These are phyloP conservation scores for Boletus reticulatus DNA, from an alignment of 768 basidiomycete species.

Conservation along the genomic window DNA sequence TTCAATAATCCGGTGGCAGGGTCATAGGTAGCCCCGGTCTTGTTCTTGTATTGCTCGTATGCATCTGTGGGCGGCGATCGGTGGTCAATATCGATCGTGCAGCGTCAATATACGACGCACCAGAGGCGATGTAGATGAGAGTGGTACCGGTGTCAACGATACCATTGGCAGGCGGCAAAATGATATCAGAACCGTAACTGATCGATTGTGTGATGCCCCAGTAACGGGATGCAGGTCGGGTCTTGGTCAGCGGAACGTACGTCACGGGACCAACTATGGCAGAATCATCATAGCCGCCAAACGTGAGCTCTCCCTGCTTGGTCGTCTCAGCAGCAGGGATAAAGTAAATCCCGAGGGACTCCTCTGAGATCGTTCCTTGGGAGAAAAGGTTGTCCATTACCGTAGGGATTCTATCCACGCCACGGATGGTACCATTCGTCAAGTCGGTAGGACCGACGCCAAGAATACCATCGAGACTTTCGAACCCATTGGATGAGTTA, in stretches of 20 bases:
- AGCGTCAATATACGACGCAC: neutral
- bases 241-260: neutral
- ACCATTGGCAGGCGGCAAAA: neutral
- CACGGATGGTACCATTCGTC: neutral
- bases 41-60: neutral
- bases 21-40: neutral
- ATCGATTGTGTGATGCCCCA: neutral
- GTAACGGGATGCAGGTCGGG: neutral
- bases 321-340: neutral
- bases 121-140: neutral
- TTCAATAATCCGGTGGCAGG: neutral
- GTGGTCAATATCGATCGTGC: too few species aligned
- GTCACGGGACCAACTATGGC: neutral
- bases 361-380: neutral
- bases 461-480: neutral
- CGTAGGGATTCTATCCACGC: neutral
- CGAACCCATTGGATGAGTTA: too few species aligned
- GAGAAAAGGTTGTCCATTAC: neutral
- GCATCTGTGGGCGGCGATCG: neutral
- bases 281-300: neutral
- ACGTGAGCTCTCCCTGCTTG: neutral
- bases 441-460: neutral
- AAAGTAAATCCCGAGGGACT: neutral
- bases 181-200: neutral
- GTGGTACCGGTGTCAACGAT: neutral